phyloP scores from a whole-genome alignment of 176 grass and related monocot genomes.

The Raddia guianensis region DNA sequence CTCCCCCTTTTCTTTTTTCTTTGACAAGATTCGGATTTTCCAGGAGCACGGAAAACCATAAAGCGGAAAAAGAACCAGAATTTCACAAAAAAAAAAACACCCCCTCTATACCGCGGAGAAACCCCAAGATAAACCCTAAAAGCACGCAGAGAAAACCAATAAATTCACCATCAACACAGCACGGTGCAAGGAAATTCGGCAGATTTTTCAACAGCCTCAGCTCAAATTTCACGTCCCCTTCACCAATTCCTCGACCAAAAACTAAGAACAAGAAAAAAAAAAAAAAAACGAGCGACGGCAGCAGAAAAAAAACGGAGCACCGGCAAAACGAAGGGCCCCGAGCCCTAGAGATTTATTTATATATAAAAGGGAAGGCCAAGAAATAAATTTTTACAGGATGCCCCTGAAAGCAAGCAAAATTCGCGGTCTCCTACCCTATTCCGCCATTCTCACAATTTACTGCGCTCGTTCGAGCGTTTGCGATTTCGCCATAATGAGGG shows the following conservation, averaged over 20 bases:
- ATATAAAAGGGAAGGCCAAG: constrained; percentile 2
- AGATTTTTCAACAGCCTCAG: not conserved
- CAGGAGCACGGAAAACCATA: constrained; percentile 22
- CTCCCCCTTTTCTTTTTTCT: constrained; percentile 1
- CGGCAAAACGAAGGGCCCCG: not conserved
- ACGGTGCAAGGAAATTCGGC: not conserved
- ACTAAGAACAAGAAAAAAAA: not conserved
- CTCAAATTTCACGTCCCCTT: not conserved
- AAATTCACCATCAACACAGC: not conserved
- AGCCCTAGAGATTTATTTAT: not conserved
- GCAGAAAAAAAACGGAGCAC: not conserved
- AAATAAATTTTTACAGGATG: not conserved
- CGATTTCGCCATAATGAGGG: not conserved
- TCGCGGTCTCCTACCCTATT: not conserved
- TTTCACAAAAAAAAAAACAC: not conserved
- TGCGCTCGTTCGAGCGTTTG: not conserved
- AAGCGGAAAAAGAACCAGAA: not conserved
- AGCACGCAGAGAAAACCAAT: not conserved
- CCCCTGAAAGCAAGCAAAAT: not conserved
- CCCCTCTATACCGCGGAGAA: not conserved
- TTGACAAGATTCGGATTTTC: constrained; percentile 36
- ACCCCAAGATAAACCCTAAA: constrained; percentile 35
- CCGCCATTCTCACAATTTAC: not conserved
- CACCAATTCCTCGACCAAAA: not conserved
- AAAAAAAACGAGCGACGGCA: not conserved